phyloP scores from a whole-genome alignment of 192 early-diverging fungal species.

The Gaertneriomyces sp. region DNA sequence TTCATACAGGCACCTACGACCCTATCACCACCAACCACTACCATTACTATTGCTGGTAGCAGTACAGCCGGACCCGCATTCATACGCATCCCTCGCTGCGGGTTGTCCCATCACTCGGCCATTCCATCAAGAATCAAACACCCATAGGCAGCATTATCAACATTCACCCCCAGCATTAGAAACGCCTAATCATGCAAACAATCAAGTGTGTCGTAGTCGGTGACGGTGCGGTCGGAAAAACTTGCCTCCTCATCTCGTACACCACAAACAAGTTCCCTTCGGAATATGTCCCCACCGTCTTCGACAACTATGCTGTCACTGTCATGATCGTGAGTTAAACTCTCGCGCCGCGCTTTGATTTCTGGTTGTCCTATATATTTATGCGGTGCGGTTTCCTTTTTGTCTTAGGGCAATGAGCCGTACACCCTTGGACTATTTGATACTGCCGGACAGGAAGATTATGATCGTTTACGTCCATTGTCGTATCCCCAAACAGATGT shows the following conservation, averaged over 20 bases:
- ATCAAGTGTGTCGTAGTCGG: constrained; percentile 70
- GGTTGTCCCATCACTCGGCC: too few relatives aligned
- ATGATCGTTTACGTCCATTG: constrained; percentile 86
- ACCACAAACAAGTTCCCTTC: constrained; percentile 95
- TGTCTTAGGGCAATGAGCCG: constrained; percentile 76
- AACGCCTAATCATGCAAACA: constrained; percentile 48
- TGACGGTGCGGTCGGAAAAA: constrained; percentile 74
- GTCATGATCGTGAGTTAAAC: constrained; percentile 82
- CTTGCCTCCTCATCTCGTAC: constrained; percentile 91
- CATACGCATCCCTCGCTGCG: too few relatives aligned
- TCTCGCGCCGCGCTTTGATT: neutral
- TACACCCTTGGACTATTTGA: constrained; percentile 94
- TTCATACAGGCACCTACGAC: too few relatives aligned
- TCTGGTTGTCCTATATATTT: neutral
- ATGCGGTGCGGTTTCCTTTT: neutral
- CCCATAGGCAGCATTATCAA: too few relatives aligned
- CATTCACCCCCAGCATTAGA: too few relatives aligned
- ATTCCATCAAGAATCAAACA: too few relatives aligned
- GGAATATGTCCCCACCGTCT: constrained; percentile 97
- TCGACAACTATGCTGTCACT: constrained; percentile 99
- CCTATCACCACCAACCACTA: too few relatives aligned
- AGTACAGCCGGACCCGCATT: too few relatives aligned
- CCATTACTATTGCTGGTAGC: too few relatives aligned
- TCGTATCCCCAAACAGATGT: constrained; percentile 96
- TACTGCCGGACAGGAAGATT: constrained; percentile 96